Evolutionary conservation across 225 moss, liverwort and hornwort species (phyloP).

Genomic region (Pleurozium schreberi): DNA sequence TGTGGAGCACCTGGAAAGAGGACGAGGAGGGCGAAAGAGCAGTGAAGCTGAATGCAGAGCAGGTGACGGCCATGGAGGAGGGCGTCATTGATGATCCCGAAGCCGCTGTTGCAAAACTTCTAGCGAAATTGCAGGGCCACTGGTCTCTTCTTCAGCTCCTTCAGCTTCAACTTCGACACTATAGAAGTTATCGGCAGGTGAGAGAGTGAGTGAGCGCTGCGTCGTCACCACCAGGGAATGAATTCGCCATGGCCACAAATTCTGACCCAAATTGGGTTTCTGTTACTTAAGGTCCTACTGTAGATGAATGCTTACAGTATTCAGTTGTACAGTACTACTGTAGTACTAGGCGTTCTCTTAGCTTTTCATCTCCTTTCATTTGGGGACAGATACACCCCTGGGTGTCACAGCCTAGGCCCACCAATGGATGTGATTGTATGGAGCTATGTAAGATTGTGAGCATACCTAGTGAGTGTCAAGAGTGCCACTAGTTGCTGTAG

Average conservation of each 20-base stretch:
- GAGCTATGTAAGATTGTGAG: neutral
- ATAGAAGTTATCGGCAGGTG: no score
- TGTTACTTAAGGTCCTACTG: no score
- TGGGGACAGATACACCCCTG: no score
- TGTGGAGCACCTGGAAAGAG: constrained; percentile 15
- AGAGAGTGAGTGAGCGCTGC: neutral
- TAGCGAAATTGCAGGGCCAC: neutral
- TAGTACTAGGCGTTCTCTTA: neutral
- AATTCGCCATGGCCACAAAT: neutral
- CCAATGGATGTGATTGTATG: neutral
- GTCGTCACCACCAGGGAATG: neutral
- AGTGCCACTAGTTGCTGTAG: neutral
- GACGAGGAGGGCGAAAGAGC: neutral
- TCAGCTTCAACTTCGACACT: neutral
- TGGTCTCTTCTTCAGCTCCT: neutral
- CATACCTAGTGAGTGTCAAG: neutral
- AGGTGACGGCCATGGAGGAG: neutral
- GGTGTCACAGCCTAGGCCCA: neutral
- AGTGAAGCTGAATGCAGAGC: neutral
- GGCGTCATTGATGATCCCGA: neutral
- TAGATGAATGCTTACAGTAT: no score
- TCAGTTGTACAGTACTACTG: no score
- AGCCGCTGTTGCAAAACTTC: neutral
- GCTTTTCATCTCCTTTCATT: neutral
- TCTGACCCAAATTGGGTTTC: neutral